Conservation (phyloP, 148 eudicot species). For the Rhododendron vialii region DNA sequence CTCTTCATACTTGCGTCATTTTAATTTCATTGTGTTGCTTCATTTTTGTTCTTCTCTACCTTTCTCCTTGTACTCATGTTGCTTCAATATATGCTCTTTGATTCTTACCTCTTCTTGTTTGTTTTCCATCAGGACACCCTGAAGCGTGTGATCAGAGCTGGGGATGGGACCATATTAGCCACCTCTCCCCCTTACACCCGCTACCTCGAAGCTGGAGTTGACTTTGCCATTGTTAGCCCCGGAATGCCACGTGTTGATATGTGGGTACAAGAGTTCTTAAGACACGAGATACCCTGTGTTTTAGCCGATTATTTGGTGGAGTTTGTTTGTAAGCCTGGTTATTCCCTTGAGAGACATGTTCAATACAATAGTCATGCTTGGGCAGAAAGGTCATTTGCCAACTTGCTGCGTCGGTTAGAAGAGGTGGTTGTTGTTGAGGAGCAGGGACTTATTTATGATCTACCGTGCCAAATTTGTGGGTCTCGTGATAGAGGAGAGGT, state of each 20-base stretch:
- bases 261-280: slow-evolving; percentile 89
- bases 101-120: neutral
- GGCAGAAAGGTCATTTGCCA: slow-evolving; percentile 69
- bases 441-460: slow-evolving; percentile 18
- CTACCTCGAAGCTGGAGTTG: slow-evolving; percentile 60
- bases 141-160: slow-evolving; percentile 86
- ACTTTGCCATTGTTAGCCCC: slow-evolving; percentile 82
- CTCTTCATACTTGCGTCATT: neutral
- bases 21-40: neutral
- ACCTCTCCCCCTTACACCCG: slow-evolving; percentile 96
- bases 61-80: neutral
- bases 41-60: neutral
- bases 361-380: slow-evolving; percentile 69
- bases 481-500: slow-evolving; percentile 70
- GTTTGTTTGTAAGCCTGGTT: slow-evolving; percentile 88
- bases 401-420: slow-evolving; percentile 36
- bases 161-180: slow-evolving; percentile 94
- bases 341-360: slow-evolving; percentile 72
- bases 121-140: slow-evolving; percentile 62
- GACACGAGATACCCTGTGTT: slow-evolving; percentile 75
- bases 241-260: slow-evolving; percentile 84
- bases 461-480: slow-evolving; percentile 64
- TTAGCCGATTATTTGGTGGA: slow-evolving; percentile 86
- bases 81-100: neutral
- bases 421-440: slow-evolving; percentile 17